phyloP scores from a whole-genome alignment of 495 filamentous ascomycete species.

The Mycothermus thermophilus region DNA sequence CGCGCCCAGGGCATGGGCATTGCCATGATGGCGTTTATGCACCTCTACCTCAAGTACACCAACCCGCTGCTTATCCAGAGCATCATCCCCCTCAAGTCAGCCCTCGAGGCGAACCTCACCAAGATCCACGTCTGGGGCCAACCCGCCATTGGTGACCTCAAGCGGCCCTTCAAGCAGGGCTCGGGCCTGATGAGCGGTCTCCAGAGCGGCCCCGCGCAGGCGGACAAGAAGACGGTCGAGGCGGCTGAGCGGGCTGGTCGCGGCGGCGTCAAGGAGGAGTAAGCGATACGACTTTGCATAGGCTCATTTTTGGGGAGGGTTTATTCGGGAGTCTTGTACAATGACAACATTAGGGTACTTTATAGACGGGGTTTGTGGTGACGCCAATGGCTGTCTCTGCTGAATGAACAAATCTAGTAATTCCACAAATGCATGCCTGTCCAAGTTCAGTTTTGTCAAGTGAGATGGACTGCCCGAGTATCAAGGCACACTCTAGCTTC shows the following conservation, averaged over 20 bases:
- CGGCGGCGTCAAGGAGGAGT: constrained; percentile 86
- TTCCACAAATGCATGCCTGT: too few relatives aligned
- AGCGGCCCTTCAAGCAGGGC: constrained; percentile 83
- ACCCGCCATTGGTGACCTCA: constrained; percentile 81
- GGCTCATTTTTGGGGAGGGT: not conserved
- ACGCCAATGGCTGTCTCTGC: too few relatives aligned
- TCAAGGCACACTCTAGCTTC: too few relatives aligned
- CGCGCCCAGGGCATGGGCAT: constrained; percentile 88
- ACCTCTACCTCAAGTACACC: constrained; percentile 97
- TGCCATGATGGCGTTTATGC: constrained; percentile 97
- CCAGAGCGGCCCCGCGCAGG: constrained; percentile 59
- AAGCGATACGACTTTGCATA: constrained; percentile 15
- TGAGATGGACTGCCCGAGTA: too few relatives aligned
- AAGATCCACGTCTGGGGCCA: constrained; percentile 90
- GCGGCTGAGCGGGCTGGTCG: constrained; percentile 72
- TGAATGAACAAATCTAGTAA: too few relatives aligned
- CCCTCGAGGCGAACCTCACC: constrained; percentile 82
- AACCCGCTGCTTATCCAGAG: constrained; percentile 97
- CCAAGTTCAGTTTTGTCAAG: too few relatives aligned
- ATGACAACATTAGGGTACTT: not conserved
- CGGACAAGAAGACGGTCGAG: constrained; percentile 93
- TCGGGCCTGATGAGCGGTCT: constrained; percentile 66
- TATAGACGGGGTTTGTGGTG: too few relatives aligned
- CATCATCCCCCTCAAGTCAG: constrained; percentile 93
- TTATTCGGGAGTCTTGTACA: constrained; percentile 3